Conservation (phyloP, 352 stramenopile genomes). For the Pythium vanterpoolii region DNA sequence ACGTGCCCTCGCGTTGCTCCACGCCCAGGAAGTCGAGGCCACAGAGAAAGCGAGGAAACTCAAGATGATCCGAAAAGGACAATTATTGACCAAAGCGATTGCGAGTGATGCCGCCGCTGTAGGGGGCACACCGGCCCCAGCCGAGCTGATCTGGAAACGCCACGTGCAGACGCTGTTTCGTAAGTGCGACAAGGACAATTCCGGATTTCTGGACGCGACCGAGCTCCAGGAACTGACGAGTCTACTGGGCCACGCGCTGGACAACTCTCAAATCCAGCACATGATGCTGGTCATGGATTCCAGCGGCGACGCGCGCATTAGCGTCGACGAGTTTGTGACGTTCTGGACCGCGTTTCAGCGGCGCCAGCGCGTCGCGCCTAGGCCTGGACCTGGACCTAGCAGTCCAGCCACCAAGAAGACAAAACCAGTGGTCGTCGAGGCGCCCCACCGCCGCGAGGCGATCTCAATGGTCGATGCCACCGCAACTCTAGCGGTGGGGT, state of each 20-base stretch:
- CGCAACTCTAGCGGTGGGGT: conserved; percentile 27
- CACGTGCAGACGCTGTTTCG: conserved; percentile 43
- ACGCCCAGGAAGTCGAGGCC: conserved; percentile 38
- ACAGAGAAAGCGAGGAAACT: conserved; percentile 36
- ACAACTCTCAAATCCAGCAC: conserved; percentile 34
- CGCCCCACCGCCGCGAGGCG: conserved; percentile 10
- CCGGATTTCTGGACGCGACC: conserved; percentile 46
- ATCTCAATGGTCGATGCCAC: conserved; percentile 25
- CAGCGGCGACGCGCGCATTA: conserved; percentile 54
- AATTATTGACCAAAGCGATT: conserved; percentile 28
- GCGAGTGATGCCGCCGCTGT: not conserved
- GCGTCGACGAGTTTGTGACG: conserved; percentile 57
- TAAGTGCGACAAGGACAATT: conserved; percentile 53
- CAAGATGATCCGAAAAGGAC: conserved; percentile 32
- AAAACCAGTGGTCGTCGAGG: not conserved
- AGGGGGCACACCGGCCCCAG: not conserved
- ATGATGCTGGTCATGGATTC: conserved; percentile 65
- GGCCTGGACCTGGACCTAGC: no score
- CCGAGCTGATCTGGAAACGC: conserved; percentile 21
- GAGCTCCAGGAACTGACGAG: conserved; percentile 48
- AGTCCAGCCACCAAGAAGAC: not conserved
- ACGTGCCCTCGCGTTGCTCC: conserved; percentile 37
- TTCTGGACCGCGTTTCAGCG: conserved; percentile 69
- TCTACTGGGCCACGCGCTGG: conserved; percentile 48
- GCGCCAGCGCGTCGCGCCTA: conserved; percentile 13